These are phyloP conservation scores for Fusarium austroafricanum DNA, from an alignment of 2,329 filamentous ascomycete species.

Conservation along the genomic window DNA sequence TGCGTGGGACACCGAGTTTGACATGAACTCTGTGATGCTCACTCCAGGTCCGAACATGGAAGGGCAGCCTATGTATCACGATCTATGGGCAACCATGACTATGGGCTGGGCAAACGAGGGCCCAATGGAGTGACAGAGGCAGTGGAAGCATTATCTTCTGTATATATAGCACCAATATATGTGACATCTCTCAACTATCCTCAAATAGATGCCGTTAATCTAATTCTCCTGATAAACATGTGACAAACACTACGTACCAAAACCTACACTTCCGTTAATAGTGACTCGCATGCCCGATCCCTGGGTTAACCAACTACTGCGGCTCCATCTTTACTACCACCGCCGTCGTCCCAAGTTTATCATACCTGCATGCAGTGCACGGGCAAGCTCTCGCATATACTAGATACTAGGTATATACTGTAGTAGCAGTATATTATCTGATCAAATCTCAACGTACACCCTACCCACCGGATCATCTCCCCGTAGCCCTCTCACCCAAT, in stretches of 20 bases:
- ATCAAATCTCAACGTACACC: conserved; percentile 10
- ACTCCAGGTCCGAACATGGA: conserved; percentile 8
- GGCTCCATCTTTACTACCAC: not conserved
- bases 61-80: conserved; percentile 52
- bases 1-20: conserved; percentile 57
- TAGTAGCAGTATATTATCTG: conserved; percentile 6
- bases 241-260: conserved; percentile 1
- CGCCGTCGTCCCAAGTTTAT: conserved; percentile 3
- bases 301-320: not conserved
- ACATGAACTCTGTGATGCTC: conserved; percentile 25
- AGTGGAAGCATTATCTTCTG: not conserved
- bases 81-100: conserved; percentile 63
- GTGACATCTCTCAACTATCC: not conserved
- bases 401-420: too few species aligned
- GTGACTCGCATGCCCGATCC: not conserved
- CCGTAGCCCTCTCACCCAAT: conserved; percentile 13
- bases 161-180: not conserved
- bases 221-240: conserved; percentile 8
- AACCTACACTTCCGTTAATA: not conserved
- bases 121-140: conserved; percentile 1
- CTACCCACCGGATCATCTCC: conserved; percentile 14
- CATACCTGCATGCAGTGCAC: conserved; percentile 12
- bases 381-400: not conserved
- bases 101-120: conserved; percentile 55
- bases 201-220: not conserved